Conservation (phyloP, 768 basidiomycete genomes). For the Boletellus sp. region DNA sequence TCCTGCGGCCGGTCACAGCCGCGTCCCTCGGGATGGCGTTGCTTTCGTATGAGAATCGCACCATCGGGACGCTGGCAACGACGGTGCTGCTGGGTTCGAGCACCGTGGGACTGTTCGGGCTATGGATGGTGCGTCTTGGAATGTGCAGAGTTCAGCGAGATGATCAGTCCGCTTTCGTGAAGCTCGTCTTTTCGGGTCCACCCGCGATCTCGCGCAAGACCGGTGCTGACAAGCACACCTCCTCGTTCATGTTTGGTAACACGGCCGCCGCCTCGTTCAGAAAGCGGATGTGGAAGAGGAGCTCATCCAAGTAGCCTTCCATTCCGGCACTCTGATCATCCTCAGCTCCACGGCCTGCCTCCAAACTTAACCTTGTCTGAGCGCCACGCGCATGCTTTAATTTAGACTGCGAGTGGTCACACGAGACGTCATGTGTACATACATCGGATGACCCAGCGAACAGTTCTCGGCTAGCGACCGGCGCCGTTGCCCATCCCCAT, state of each 20-base stretch:
- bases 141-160: conserved; percentile 8
- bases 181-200: conserved; percentile 63
- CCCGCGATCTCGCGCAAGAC: conserved; percentile 62
- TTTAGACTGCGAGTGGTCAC: conserved; percentile 10
- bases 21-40: conserved; percentile 55
- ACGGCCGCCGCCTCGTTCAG: conserved; percentile 58
- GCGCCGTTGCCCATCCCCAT: conserved; percentile 71
- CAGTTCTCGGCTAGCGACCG: conserved; percentile 24
- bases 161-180: conserved; percentile 13
- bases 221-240: conserved; percentile 80
- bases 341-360: conserved; percentile 5
- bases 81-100: conserved; percentile 48
- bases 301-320: conserved; percentile 28
- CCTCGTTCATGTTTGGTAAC: conserved; percentile 76
- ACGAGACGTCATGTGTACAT: conserved; percentile 17
- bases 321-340: conserved; percentile 18
- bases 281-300: conserved; percentile 55
- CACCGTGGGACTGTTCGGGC: conserved; percentile 58
- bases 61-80: conserved; percentile 54
- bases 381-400: conserved; percentile 13
- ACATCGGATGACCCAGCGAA: conserved; percentile 11
- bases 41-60: conserved; percentile 58
- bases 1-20: conserved; percentile 57
- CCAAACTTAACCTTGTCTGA: conserved; percentile 31
- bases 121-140: conserved; percentile 59